A percentile compares a stretch with the other conserved stretches of the same genome.
These are phyloP conservation scores for Teunomyces aglyptinius DNA, from an alignment of 805 yeast species.

Conservation along the genomic window DNA sequence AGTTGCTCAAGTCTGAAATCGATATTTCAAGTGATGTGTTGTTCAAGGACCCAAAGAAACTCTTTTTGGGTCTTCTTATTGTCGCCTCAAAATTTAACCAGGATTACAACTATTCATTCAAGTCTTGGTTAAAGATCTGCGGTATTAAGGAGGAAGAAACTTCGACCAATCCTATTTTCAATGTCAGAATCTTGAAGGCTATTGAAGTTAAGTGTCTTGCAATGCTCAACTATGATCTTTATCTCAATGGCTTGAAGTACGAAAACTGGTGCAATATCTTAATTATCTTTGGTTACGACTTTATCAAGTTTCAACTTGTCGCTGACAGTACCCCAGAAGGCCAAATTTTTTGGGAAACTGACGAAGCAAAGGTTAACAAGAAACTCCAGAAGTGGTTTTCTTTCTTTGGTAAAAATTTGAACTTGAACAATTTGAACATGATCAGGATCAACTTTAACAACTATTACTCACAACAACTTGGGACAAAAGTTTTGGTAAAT, in stretches of 20 bases:
- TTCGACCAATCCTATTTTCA: conserved; percentile 24
- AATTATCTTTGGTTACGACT: conserved; percentile 43
- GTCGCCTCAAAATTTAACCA: conserved; percentile 71
- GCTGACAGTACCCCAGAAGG: conserved; percentile 10
- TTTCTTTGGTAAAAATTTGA: conserved; percentile 23
- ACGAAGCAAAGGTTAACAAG: conserved; percentile 14
- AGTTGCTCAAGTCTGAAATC: conserved; percentile 30
- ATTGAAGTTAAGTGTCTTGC: conserved; percentile 55
- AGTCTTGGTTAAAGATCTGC: conserved; percentile 72
- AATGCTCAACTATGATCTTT: conserved; percentile 55
- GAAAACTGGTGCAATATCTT: conserved; percentile 47
- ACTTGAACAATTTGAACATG: conserved; percentile 19
- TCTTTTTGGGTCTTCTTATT: conserved; percentile 65
- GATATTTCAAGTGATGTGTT: conserved; percentile 8
- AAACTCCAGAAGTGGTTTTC: conserved; percentile 29
- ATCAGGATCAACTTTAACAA: conserved; percentile 24
- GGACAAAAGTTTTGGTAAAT: conserved; percentile 26
- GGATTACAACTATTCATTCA: conserved; percentile 67
- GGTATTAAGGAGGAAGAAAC: conserved; percentile 42
- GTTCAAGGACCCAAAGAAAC: conserved; percentile 56
- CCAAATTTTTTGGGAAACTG: conserved; percentile 25
- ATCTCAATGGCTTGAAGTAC: conserved; percentile 49
- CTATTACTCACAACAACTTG: conserved; percentile 30
- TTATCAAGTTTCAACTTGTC: conserved; percentile 35
- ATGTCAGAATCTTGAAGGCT: conserved; percentile 45